Conservation (phyloP, 208 protist species). For the Trypanosoma grayi region DNA sequence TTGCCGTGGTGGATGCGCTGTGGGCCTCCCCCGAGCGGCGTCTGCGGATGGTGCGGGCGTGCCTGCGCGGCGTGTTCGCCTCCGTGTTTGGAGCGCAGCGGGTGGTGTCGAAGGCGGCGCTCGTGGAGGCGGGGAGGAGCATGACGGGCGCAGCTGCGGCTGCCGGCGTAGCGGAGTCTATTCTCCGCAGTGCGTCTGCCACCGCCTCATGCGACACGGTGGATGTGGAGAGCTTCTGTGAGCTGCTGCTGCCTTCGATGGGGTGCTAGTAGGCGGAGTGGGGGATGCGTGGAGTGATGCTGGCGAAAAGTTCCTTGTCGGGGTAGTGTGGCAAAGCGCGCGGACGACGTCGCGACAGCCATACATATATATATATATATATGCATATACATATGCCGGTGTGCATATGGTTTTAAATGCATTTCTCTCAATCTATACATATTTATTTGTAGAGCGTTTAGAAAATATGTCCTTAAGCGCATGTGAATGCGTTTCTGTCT, state of each 20-base stretch:
- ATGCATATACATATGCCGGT: too few relatives aligned
- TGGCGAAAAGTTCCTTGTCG: not conserved
- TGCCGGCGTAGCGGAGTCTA: not conserved
- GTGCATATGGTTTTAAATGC: too few relatives aligned
- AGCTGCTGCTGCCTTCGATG: slow-evolving; percentile 7
- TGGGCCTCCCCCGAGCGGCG: slow-evolving; percentile 14
- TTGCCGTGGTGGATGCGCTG: slow-evolving; percentile 36
- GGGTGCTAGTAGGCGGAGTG: not conserved
- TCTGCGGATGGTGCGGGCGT: slow-evolving; percentile 10
- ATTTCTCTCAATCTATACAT: too few relatives aligned
- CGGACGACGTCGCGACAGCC: too few relatives aligned
- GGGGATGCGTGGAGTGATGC: not conserved
- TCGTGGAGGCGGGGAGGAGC: slow-evolving; percentile 8
- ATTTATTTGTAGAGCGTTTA: too few relatives aligned
- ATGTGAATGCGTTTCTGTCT: too few relatives aligned
- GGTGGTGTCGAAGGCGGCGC: slow-evolving; percentile 14
- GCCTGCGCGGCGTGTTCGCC: slow-evolving; percentile 5
- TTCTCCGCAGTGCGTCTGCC: slow-evolving; percentile 2
- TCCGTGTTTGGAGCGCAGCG: slow-evolving; percentile 13
- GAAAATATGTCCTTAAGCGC: too few relatives aligned
- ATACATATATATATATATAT: too few relatives aligned
- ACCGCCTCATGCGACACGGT: not conserved
- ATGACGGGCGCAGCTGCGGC: not conserved
- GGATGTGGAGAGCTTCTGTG: slow-evolving; percentile 17
- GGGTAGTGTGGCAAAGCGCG: too few relatives aligned